Conservation (phyloP, 176 grass and related monocot genomes). For the Aegilops bicornis region DNA sequence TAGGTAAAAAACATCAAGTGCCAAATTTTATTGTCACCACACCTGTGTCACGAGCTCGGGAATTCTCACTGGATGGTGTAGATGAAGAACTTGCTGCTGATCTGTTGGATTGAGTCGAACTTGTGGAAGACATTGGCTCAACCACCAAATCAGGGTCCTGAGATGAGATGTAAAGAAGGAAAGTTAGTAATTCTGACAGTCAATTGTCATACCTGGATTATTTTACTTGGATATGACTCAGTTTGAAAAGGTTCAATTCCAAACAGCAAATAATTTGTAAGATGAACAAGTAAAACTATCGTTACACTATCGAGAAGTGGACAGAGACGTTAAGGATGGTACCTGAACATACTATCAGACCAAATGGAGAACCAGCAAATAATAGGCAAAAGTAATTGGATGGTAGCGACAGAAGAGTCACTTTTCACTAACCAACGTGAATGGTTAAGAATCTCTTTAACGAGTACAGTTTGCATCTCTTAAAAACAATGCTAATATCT, state of each 20-base stretch:
- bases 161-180: conserved; percentile 30
- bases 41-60: conserved; percentile 65
- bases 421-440: neutral
- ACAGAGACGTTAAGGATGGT: conserved; percentile 1
- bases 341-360: neutral
- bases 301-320: neutral
- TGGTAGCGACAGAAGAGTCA: neutral
- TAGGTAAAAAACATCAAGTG: neutral
- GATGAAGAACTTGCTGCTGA: conserved; percentile 56
- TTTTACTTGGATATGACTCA: conserved; percentile 12
- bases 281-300: conserved; percentile 4
- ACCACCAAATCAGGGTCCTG: conserved; percentile 76
- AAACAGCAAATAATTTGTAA: conserved; percentile 8
- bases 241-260: neutral
- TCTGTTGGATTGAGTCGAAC: conserved; percentile 55
- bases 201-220: neutral
- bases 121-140: conserved; percentile 65
- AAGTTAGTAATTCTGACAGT: neutral
- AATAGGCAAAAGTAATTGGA: neutral
- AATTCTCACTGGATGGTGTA: conserved; percentile 49
- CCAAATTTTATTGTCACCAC: neutral
- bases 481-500: neutral
- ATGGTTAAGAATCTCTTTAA: conserved; percentile 1
- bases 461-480: neutral
- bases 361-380: neutral